These are phyloP conservation scores for Apiospora koreana DNA, from an alignment of 2,329 filamentous ascomycete species.

Conservation along the genomic window DNA sequence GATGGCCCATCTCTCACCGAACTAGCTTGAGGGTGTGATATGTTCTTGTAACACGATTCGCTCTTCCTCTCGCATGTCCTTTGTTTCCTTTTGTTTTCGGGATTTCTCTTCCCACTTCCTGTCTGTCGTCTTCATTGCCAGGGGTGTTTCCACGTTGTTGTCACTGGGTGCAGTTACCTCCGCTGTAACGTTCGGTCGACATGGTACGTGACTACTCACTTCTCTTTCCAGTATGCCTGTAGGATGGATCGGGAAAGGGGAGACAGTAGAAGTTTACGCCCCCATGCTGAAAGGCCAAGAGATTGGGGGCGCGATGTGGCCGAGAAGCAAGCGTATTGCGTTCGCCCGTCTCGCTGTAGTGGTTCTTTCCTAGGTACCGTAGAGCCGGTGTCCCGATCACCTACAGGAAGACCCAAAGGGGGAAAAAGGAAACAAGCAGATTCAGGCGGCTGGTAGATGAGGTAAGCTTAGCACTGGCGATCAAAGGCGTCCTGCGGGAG, in stretches of 20 bases:
- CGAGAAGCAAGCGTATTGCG: background rate
- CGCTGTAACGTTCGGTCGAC: background rate
- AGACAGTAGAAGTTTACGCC: background rate
- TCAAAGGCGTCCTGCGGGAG: background rate
- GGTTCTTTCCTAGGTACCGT: background rate
- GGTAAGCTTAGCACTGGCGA: background rate
- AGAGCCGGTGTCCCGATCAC: background rate
- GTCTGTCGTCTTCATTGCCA: background rate
- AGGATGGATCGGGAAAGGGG: background rate
- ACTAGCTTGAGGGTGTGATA: background rate
- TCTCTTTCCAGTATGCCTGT: background rate
- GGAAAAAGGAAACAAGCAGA: background rate
- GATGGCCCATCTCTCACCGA: background rate
- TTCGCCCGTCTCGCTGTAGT: background rate
- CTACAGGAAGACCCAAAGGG: background rate
- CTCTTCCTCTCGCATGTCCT: background rate
- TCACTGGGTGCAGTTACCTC: background rate
- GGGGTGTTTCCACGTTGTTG: background rate
- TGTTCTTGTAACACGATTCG: background rate
- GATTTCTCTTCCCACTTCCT: background rate
- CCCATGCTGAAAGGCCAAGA: background rate
- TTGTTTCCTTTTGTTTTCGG: background rate
- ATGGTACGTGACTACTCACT: constrained; percentile 5
- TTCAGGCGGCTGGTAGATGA: background rate
- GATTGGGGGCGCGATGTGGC: background rate